Conservation (phyloP, 768 basidiomycete species). For the Tricholoma furcatifolium region DNA sequence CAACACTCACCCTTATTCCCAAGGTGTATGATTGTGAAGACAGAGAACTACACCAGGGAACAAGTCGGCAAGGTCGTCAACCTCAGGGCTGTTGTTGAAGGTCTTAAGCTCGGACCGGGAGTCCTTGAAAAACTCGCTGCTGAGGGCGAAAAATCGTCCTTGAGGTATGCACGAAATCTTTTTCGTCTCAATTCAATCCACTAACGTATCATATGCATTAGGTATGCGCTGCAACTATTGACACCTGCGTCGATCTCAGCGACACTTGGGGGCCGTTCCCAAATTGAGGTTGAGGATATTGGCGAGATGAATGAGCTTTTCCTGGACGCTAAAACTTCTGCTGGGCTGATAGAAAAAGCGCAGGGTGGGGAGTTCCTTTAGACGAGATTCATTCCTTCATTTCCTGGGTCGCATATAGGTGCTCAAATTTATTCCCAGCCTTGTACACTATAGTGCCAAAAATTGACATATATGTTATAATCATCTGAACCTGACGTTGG, state of each 20-base stretch:
- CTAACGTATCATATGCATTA: constrained; percentile 24
- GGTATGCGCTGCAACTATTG: constrained; percentile 89
- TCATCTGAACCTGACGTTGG: too few relatives aligned
- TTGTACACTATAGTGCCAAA: too few relatives aligned
- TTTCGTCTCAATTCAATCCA: not conserved
- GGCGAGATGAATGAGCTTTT: constrained; percentile 94
- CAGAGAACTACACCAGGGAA: constrained; percentile 76
- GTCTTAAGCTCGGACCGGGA: constrained; percentile 68
- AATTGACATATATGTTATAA: too few relatives aligned
- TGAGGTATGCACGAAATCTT: constrained; percentile 49
- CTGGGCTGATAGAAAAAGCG: constrained; percentile 48
- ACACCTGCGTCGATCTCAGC: constrained; percentile 91
- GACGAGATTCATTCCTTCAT: not conserved
- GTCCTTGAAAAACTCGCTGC: constrained; percentile 80
- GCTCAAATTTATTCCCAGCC: too few relatives aligned
- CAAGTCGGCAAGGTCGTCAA: constrained; percentile 87
- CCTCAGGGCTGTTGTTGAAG: constrained; percentile 84
- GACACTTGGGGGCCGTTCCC: constrained; percentile 67
- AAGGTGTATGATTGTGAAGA: constrained; percentile 95
- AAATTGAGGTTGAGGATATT: constrained; percentile 88
- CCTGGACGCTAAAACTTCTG: constrained; percentile 87
- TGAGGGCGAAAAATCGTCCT: constrained; percentile 79
- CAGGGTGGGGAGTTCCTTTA: constrained; percentile 25
- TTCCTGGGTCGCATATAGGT: not conserved
- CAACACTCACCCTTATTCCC: constrained; percentile 3